phyloP scores from a whole-genome alignment of 495 filamentous ascomycete species.

The Glutinoglossum americanum region DNA sequence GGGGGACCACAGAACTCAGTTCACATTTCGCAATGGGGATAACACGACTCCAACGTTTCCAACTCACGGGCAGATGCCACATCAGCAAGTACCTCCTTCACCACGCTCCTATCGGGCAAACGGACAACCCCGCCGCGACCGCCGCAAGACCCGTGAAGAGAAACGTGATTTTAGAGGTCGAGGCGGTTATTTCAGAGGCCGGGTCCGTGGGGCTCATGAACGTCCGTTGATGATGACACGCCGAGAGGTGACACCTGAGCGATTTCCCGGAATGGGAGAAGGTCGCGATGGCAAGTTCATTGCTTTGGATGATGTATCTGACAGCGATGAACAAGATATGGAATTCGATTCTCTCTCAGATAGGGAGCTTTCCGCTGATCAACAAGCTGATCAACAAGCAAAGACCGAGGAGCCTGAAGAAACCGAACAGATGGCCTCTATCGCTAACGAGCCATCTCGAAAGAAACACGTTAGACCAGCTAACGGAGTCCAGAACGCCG shows the following conservation, averaged over 20 bases:
- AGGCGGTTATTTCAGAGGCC: neutral
- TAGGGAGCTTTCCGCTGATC: slow-evolving; percentile 26
- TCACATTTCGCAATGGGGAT: neutral
- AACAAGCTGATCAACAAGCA: slow-evolving; percentile 14
- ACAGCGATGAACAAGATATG: slow-evolving; percentile 55
- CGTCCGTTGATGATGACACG: slow-evolving; percentile 3
- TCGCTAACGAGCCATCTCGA: slow-evolving; percentile 21
- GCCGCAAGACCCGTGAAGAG: neutral
- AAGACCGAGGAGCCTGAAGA: neutral
- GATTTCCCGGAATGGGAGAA: slow-evolving; percentile 13
- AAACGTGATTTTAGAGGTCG: neutral
- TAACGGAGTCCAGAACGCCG: slow-evolving; percentile 16
- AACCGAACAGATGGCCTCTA: slow-evolving; percentile 10
- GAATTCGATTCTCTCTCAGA: slow-evolving; percentile 21
- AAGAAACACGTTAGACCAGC: slow-evolving; percentile 12
- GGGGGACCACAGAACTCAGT: neutral
- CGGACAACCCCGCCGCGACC: neutral
- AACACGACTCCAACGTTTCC: neutral
- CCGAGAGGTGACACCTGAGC: slow-evolving; percentile 13
- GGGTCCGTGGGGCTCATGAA: neutral
- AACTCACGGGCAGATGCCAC: neutral
- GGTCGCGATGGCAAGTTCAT: slow-evolving; percentile 15
- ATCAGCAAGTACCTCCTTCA: too few species aligned
- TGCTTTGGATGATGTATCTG: slow-evolving; percentile 39
- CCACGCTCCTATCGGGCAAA: neutral